A percentile compares a stretch with the other conserved stretches of the same genome.
Conservation (phyloP, 2,329 filamentous ascomycete species). For the Penicillium sp. region DNA sequence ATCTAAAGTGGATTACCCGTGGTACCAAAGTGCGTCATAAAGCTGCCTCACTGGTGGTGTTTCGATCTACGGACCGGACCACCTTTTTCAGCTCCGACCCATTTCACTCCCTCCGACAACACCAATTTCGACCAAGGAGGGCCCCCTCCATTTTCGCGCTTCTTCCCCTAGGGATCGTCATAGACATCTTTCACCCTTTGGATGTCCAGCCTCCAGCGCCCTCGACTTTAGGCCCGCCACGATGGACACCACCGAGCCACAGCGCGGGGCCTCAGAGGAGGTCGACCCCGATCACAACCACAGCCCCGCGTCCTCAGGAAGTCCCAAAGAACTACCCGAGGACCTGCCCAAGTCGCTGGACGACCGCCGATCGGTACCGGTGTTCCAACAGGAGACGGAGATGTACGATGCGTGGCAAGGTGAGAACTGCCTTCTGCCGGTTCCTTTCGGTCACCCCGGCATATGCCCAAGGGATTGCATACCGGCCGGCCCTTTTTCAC, state of each 20-base stretch:
- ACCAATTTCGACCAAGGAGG: constrained; percentile 15
- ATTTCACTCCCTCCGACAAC: constrained; percentile 15
- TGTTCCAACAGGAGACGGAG: constrained; percentile 81
- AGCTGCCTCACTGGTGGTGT: constrained; percentile 18
- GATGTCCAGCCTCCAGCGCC: constrained; percentile 23
- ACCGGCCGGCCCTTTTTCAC: background rate
- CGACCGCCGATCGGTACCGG: constrained; percentile 74
- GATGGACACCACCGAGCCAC: constrained; percentile 41
- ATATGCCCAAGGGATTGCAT: background rate
- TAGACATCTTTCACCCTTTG: constrained; percentile 11
- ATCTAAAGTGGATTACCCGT: constrained; percentile 11
- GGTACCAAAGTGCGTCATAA: constrained; percentile 21
- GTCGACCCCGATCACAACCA: constrained; percentile 28
- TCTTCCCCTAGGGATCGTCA: constrained; percentile 27
- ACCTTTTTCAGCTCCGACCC: constrained; percentile 20
- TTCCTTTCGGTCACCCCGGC: background rate
- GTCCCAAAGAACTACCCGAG: constrained; percentile 63
- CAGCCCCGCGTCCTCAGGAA: constrained; percentile 25
- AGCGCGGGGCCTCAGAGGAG: constrained; percentile 37
- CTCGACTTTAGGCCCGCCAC: constrained; percentile 25
- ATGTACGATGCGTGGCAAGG: constrained; percentile 99
- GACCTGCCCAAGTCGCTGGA: constrained; percentile 92
- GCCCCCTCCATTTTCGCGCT: constrained; percentile 8
- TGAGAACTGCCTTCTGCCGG: constrained; percentile 41
- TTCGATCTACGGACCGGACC: constrained; percentile 24